Evolutionary conservation across 805 yeast genomes (phyloP).

Genomic region (Barnettozyma pratensis): DNA sequence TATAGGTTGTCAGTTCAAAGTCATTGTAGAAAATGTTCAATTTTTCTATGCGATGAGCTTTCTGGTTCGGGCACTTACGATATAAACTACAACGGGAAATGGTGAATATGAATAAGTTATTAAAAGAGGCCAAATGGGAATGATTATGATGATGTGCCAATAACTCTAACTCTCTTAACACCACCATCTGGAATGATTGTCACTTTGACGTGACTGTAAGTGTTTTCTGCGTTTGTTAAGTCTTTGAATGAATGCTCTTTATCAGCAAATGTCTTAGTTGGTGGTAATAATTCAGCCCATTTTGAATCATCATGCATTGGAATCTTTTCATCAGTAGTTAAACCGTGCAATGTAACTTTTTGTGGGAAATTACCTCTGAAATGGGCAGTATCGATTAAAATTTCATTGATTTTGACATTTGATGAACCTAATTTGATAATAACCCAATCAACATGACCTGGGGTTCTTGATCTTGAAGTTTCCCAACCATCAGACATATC

Average conservation of each 20-base stretch:
- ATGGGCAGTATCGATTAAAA: constrained; percentile 87
- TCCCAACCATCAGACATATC: constrained; percentile 99
- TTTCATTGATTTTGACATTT: constrained; percentile 45
- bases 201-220: constrained; percentile 65
- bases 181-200: constrained; percentile 97
- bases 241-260: constrained; percentile 58
- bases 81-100: background rate
- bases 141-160: constrained; percentile 40
- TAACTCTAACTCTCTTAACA: constrained; percentile 81
- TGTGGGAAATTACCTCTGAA: constrained; percentile 95
- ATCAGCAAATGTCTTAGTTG: constrained; percentile 78
- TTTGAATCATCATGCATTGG: constrained; percentile 34
- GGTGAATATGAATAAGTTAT: background rate
- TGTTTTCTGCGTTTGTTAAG: constrained; percentile 25
- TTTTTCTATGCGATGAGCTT: background rate
- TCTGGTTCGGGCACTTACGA: background rate
- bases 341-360: constrained; percentile 62
- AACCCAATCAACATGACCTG: constrained; percentile 91
- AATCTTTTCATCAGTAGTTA: constrained; percentile 33
- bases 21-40: background rate
- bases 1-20: background rate
- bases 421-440: constrained; percentile 75
- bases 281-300: constrained; percentile 65
- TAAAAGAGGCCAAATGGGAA: background rate
- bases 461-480: constrained; percentile 78